Evolutionary conservation across 768 basidiomycete species (phyloP).

Genomic region (Suillus alpinus): DNA sequence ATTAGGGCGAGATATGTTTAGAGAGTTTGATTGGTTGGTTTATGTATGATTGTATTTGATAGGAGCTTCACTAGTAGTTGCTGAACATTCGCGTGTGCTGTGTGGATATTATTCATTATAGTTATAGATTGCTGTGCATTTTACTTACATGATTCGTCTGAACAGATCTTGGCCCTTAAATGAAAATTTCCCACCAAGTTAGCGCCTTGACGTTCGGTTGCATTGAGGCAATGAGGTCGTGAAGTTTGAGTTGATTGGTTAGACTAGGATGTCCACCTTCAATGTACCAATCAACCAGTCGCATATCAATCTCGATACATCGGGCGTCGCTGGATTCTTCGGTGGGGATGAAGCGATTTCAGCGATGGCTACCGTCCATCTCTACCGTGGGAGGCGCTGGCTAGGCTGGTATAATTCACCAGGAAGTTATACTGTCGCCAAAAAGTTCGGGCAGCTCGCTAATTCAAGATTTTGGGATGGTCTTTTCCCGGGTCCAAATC

Average conservation of each 20-base stretch:
- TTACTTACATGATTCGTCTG: not conserved
- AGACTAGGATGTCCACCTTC: not conserved
- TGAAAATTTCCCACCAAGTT: not conserved
- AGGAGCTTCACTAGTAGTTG: not conserved
- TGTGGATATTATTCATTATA: not conserved
- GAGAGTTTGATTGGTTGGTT: not conserved
- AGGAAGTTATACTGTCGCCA: constrained; percentile 29
- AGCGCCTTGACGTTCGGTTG: not conserved
- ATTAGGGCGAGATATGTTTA: not conserved
- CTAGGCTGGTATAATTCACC: constrained; percentile 39
- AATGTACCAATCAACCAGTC: not conserved
- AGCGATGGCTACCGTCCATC: constrained; percentile 33
- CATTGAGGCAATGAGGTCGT: not conserved
- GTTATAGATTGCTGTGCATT: not conserved
- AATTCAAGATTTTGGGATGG: constrained; percentile 25
- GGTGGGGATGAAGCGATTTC: constrained; percentile 35
- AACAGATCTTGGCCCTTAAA: not conserved
- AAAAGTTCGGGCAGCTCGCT: constrained; percentile 28
- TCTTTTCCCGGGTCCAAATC: constrained; percentile 19
- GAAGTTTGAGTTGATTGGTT: not conserved
- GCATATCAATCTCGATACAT: constrained; percentile 21
- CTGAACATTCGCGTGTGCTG: not conserved
- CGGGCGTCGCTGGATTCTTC: constrained; percentile 33
- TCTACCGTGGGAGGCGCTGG: constrained; percentile 31
- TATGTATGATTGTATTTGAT: not conserved